Base-by-base conservation (phyloP, 805 yeast species). In the Lipomyces mesembrius region DNA sequence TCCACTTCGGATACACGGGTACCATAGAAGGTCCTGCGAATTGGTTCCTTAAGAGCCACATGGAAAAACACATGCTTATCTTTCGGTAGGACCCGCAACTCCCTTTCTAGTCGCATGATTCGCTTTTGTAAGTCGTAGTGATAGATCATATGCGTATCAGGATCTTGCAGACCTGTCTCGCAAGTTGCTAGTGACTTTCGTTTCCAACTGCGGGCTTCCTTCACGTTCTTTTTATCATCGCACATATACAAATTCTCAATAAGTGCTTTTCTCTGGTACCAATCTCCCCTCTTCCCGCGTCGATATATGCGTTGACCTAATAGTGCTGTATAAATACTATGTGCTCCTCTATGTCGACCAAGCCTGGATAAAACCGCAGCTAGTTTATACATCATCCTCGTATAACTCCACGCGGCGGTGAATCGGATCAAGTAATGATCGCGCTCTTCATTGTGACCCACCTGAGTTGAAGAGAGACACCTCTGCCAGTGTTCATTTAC, bases 231-330 rank as follows among this genome's bases (percentile, higher is more conserved):
- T 29, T 60, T 61, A 2, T 63, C 59, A 2, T 57, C 59, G n/a
- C 64, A 59, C 34, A 64, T 46, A 43, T 66, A 62, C 20, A 51
- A 54, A 22, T 61, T 55, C 55, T 71, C 73, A 11, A 71, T 64
- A 27, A 71, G 51, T 2, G 73, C 73, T 35, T 70, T 71, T 25
- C 64, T 39, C 39, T 69, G 68, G 34, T 65, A 71, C 73, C 73
- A 71, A 25, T 63, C 67, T 2, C 73, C 73, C n/a, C 73, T 58
- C 43, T 66, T 70, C 32, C 72, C 73, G 17, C 59, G 65, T 12
- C 66, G 54, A 43, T 67, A 70, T 1, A 59, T 25, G 6, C 57
- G 43, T 22, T 71, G 73, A 6, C 49, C 56, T 11, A 71, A 59
- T 11, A 71, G 65, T 8, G 43, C 59, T 6, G 63, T 49, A 14